Evolutionary conservation across 2,329 filamentous ascomycete species (phyloP), one percentile per base, ranked within the genome.

Genomic region (Fusarium tuaranense): DNA sequence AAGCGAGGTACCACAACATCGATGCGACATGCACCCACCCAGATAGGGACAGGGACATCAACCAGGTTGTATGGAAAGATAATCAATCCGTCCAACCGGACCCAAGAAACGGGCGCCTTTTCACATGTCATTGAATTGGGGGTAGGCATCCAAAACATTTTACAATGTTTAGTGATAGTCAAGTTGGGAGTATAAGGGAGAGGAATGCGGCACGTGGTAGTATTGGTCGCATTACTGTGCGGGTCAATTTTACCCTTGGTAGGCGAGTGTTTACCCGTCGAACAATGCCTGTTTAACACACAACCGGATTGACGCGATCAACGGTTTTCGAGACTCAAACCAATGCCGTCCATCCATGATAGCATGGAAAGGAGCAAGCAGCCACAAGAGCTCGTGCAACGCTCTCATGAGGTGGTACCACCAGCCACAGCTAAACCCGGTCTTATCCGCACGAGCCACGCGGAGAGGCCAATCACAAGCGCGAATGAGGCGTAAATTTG

Each of bases 401-500:
- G 48, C 65, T 59, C 64, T 53, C 41, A 58, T 72, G 57, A 67
- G 68, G 61, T 48, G 32, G 32, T 38, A 18, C 58, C 58, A 69
- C 38, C 46, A 70, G 61, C 63, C 65, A 72, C 71, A 66, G 18
- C 60, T 46, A 61, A 46, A 53, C 57, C 61, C 64, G 48, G 53
- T 41, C 61, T 39, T 36, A 44, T 65, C 72, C 73, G 69, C 55
- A 63, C 46, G n/a, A 69, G 69, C 64, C 68, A 67, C 63, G 25
- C 14, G 48, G 41, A 48, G 57, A 34, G 27, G 12, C 58, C 66
- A 72, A 75, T 78, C 73, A 78, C 64, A 41, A 38, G 41, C 25
- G 16, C 63, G 36, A 57, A 58, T 61, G 63, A 48, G 66, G 62
- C 68, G 71, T 70, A 68, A 72, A 76, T 74, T 70, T 74, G 65